Percentiles rank a stretch among this genome's conserved stretches.
Conservation (phyloP, 1,284 basidiomycete genomes). For the Schizopora paradoxa region DNA sequence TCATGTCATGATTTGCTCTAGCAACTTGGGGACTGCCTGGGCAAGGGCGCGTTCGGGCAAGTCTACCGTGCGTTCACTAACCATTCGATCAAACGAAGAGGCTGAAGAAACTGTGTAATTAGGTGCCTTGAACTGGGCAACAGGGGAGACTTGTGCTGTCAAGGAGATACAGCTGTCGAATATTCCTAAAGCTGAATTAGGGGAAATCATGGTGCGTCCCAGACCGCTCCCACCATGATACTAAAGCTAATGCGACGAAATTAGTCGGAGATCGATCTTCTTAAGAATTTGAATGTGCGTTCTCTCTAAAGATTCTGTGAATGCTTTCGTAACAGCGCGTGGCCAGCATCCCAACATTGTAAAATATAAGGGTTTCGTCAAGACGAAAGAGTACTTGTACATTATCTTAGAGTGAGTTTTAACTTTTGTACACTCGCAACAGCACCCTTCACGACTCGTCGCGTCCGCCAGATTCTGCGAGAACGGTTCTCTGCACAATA, state of each 20-base stretch:
- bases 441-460: constrained; percentile 1
- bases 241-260: constrained; percentile 15
- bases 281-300: constrained; percentile 91
- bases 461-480: constrained; percentile 76
- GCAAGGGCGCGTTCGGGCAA: constrained; percentile 92
- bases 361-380: constrained; percentile 97
- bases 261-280: constrained; percentile 93
- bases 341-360: constrained; percentile 87
- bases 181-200: constrained; percentile 88
- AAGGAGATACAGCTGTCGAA: constrained; percentile 93
- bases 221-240: constrained; percentile 1
- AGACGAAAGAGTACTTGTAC: constrained; percentile 89
- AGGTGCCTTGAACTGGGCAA: constrained; percentile 95
- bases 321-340: constrained; percentile 4
- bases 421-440: too few relatives aligned
- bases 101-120: constrained; percentile 7
- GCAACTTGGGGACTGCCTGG: constrained; percentile 93
- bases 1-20: constrained; percentile 27
- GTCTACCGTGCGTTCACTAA: constrained; percentile 72
- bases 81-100: constrained; percentile 5
- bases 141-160: constrained; percentile 92
- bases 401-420: constrained; percentile 89
- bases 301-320: constrained; percentile 6
- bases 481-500: constrained; percentile 93
- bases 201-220: constrained; percentile 93